Evolutionary conservation across 768 basidiomycete species (phyloP).

Genomic region (Symmetrospora coprosmae): DNA sequence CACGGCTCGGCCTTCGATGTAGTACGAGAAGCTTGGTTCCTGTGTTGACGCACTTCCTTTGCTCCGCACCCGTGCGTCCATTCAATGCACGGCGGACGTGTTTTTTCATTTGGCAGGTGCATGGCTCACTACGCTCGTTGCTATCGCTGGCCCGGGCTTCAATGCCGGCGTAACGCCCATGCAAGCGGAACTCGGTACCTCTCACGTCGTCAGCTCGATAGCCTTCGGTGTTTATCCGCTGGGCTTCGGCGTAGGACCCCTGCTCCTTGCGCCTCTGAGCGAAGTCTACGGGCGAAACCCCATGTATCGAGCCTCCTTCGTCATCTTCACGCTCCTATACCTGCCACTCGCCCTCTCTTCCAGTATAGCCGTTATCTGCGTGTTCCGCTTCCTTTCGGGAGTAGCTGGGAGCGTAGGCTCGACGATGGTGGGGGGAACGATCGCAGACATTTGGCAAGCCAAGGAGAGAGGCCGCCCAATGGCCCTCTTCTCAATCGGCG

Average conservation of each 20-base stretch:
- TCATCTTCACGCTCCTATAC: constrained; percentile 1
- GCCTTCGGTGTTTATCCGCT: constrained; percentile 5
- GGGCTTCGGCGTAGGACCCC: constrained; percentile 15
- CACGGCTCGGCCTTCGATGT: no score
- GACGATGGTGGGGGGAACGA: constrained; percentile 17
- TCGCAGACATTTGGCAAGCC: constrained; percentile 18
- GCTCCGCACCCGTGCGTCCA: no score
- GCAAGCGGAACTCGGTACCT: background rate
- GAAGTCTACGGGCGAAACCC: constrained; percentile 17
- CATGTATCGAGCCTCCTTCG: constrained; percentile 4
- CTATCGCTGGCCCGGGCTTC: constrained; percentile 18
- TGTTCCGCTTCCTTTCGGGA: constrained; percentile 20
- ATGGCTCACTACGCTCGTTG: constrained; percentile 19
- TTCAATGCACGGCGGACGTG: no score
- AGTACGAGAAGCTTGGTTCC: no score
- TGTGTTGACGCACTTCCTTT: no score
- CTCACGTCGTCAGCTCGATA: constrained; percentile 6
- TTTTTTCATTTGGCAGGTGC: background rate
- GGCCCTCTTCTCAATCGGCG: constrained; percentile 20
- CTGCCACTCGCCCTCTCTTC: background rate
- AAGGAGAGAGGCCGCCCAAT: constrained; percentile 17
- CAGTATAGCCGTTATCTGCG: constrained; percentile 6
- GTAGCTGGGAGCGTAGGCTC: constrained; percentile 12
- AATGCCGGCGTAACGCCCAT: background rate
- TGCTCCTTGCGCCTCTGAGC: constrained; percentile 6